Evolutionary conservation across 2,329 filamentous ascomycete species (phyloP), one percentile per base, ranked within the genome.

Genomic region (Stylonectria norvegica): DNA sequence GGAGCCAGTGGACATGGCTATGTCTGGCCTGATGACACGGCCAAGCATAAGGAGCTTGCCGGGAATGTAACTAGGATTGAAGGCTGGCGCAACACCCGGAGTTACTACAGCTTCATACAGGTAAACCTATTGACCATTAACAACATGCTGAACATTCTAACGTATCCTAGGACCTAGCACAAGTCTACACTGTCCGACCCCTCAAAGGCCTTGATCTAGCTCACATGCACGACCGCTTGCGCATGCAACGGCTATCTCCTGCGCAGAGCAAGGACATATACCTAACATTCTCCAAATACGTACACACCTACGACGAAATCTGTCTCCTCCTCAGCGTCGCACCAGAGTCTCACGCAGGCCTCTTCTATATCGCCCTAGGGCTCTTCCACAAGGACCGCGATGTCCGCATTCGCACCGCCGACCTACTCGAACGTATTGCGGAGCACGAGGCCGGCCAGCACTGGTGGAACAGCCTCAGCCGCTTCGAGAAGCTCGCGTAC

Each of bases 91-190:
- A 94, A 89, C 49, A 97, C 93, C 1, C 78, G 93, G 45, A 95
- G 88, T 58, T 98, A 98, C 61, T 95, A 94, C 67, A 89, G 87
- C 52, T 97, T 89, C 60, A 91, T 97, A 49, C 88, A 95, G 71
- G 87, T 83, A 65, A 54, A 70, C 34, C 8, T 15, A 8, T 15
- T 9, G 8, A 8, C 14, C 6, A 30, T 10, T 9, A 15, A 10
- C 27, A 10, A 8, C 9, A 15, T 3, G 20, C 23, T n/a, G 7
- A 23, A 8, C 15, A 15, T 20, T 23, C 48, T 61, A 38, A 57
- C 34, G n/a, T 15, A 6, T 3, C 11, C 10, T 47, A 85, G 80
- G 81, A 86, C 61, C 70, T 84, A 42, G 79, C 79, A 23, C 78
- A 81, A 51, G 60, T 83, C 11, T 83, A 84, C 60, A 77, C 73